A percentile compares a stretch with the other conserved stretches of the same genome.
Evolutionary conservation across 345 rosid species (phyloP).

Genomic region (Eucalyptus cloeziana): DNA sequence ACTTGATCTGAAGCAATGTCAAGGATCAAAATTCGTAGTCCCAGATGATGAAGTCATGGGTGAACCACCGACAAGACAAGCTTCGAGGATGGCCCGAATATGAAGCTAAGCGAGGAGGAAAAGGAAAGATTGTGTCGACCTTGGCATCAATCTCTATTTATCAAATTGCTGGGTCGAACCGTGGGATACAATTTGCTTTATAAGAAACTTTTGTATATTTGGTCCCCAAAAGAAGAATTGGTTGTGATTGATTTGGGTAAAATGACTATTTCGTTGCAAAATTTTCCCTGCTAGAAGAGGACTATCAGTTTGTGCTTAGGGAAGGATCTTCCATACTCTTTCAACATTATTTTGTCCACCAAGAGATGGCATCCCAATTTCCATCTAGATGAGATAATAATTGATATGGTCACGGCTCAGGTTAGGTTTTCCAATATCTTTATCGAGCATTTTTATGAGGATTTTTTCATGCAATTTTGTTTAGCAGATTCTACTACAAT

Average conservation of each 20-base stretch:
- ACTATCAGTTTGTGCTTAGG: background rate
- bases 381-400: too few species aligned
- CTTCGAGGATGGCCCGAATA: background rate
- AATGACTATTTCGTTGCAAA: background rate
- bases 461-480: background rate
- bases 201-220: background rate
- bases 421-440: background rate
- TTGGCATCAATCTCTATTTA: background rate
- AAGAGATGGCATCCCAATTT: background rate
- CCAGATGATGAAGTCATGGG: background rate
- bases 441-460: background rate
- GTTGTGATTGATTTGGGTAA: background rate
- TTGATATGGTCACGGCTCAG: background rate
- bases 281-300: background rate
- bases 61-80: background rate
- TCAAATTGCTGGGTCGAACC: background rate
- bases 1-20: fast-evolving
- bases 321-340: background rate
- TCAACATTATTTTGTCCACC: background rate
- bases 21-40: background rate
- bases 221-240: background rate
- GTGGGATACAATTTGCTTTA: background rate
- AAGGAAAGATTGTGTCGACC: background rate
- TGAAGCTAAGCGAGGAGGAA: background rate
- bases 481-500: background rate